Evolutionary conservation across 75 land plant species (phyloP), one percentile per base, ranked within the genome.

Genomic region (Larix kaempferi): DNA sequence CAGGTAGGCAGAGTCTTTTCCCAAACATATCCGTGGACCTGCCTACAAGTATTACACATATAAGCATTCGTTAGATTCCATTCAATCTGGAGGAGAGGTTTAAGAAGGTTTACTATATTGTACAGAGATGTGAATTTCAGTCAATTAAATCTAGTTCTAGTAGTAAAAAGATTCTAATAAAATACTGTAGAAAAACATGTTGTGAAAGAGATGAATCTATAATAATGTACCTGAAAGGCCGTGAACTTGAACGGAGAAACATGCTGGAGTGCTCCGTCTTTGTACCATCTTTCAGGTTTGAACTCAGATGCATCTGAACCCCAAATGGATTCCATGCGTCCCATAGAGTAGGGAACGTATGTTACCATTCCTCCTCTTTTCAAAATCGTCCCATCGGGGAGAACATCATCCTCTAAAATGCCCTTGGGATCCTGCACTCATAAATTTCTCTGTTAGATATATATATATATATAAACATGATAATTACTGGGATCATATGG

Each of bases 231-330:
- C 82, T 90, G 92, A 78, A 95, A 95, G 22, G 98, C 94, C 60
- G 96, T 87, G 84, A 95, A 95, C 84, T 95, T 93, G 92, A 91
- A 95, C 0, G 98, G 96, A 27, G 96, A 91, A n/a, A 78, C 87
- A 21, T 75, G 87, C 64, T 89, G 96, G 75, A 91, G 82, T 59
- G 80, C 74, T 0, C 94, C 94, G 21, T 89, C 89, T 25, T 81
- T 83, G 73, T 94, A 76, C 98, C 98, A 95, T 78, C 96, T 83
- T 75, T 89, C 94, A 21, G 98, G 98, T 71, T 83, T 84, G 77
- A 91, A 95, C n/a, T 78, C 76, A 41, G 81, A 27, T 52, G 98
- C 96, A 81, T 95, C 92, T 3, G 85, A 80, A 26, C 98, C 98
- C 98, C 98, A 95, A 29, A 91, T 85, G 66, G 84, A 85, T 64